Evolutionary conservation across 768 basidiomycete species (phyloP).

Genomic region (Ramaria rubella): DNA sequence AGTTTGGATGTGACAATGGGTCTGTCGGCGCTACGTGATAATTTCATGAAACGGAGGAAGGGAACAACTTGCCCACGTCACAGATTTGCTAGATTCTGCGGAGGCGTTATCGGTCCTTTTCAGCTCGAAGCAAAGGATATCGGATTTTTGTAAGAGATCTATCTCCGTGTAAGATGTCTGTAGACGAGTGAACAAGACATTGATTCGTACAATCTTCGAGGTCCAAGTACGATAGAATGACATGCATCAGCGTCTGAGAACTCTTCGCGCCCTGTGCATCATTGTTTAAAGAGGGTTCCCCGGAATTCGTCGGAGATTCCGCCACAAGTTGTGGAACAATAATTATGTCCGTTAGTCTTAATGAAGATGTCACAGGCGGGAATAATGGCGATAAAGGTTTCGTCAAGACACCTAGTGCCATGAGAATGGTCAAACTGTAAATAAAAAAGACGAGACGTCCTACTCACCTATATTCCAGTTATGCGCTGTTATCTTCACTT

Average conservation of each 20-base stretch:
- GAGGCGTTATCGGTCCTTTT: not conserved
- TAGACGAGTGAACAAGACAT: not conserved
- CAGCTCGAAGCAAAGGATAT: conserved; percentile 4
- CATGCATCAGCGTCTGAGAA: conserved; percentile 32
- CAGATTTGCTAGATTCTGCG: not conserved
- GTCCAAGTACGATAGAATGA: conserved; percentile 51
- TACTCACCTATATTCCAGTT: conserved; percentile 38
- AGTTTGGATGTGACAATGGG: not conserved
- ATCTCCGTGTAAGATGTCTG: not conserved
- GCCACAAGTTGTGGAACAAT: conserved; percentile 31
- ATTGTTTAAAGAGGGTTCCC: conserved; percentile 12
- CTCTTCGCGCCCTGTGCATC: conserved; percentile 20
- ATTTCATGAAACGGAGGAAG: not conserved
- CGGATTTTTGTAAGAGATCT: conserved; percentile 1
- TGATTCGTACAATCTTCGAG: conserved; percentile 50
- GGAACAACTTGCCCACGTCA: not conserved
- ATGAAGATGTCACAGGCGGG: conserved; percentile 22
- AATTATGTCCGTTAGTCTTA: conserved; percentile 35
- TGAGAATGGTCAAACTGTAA: not conserved
- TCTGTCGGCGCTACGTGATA: not conserved
- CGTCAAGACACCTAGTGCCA: conserved; percentile 32
- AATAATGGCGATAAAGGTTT: conserved; percentile 43
- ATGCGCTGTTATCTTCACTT: conserved; percentile 48
- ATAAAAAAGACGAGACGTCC: conserved; percentile 2
- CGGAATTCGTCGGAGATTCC: not conserved